Evolutionary conservation across 23 red algal species (phyloP).

Genomic region (Cyanidioschyzon merolae): DNA sequence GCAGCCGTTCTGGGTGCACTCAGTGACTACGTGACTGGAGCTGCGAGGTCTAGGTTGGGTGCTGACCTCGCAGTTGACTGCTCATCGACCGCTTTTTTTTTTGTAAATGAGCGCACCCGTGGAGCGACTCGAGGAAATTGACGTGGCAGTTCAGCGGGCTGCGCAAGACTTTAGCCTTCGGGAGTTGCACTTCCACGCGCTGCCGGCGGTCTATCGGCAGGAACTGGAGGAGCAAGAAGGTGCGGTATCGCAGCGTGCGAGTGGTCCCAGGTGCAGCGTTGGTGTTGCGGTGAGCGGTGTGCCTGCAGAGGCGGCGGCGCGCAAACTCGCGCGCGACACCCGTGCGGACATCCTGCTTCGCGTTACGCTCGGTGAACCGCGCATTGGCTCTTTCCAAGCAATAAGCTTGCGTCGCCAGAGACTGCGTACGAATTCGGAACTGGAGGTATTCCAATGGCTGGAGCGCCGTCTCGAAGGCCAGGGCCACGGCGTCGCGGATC

Average conservation of each 20-base stretch:
- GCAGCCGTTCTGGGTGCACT: too few relatives aligned
- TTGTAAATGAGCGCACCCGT: background rate
- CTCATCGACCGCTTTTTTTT: too few relatives aligned
- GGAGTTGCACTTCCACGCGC: background rate
- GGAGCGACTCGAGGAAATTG: background rate
- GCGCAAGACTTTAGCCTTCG: background rate
- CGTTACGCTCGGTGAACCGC: conserved; percentile 1
- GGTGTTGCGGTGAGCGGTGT: background rate
- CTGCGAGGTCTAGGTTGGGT: too few relatives aligned
- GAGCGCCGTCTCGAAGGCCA: background rate
- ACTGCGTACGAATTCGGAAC: background rate
- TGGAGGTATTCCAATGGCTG: background rate
- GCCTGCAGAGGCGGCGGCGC: background rate
- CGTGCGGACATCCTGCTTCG: background rate
- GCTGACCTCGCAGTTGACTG: too few relatives aligned
- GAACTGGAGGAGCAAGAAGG: conserved; percentile 1
- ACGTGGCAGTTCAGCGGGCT: background rate
- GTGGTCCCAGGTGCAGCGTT: background rate
- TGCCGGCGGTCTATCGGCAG: background rate
- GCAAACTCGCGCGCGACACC: background rate
- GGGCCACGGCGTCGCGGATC: too few relatives aligned
- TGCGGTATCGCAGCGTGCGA: background rate
- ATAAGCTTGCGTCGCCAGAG: background rate
- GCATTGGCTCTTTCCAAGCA: background rate
- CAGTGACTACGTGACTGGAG: too few relatives aligned